Percentiles rank a stretch among this genome's conserved stretches.
These are phyloP conservation scores for Echinosophora koreensis DNA, from an alignment of 306 rosid genomes.

Conservation along the genomic window DNA sequence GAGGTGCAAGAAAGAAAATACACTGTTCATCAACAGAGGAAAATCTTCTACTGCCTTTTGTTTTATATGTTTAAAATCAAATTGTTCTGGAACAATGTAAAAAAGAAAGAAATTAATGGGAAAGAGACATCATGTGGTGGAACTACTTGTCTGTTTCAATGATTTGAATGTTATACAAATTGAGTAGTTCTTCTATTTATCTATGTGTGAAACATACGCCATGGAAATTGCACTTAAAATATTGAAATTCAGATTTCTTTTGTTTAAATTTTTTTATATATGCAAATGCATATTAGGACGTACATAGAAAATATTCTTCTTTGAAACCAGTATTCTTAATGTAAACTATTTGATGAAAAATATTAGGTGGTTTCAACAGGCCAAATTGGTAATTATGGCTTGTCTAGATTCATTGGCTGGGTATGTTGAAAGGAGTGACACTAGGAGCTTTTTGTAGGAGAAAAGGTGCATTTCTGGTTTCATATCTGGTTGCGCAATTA, in stretches of 20 bases:
- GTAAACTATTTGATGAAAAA: not conserved
- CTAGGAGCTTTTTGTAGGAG: not conserved
- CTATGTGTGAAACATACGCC: not conserved
- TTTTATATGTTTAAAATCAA: constrained; percentile 15
- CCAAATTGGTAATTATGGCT: constrained; percentile 17
- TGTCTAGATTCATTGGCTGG: not conserved
- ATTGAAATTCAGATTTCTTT: not conserved
- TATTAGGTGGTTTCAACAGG: constrained; percentile 12
- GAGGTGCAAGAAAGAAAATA: not conserved
- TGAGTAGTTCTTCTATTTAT: not conserved
- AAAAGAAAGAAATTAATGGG: not conserved
- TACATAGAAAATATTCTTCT: not conserved
- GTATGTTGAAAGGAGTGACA: not conserved
- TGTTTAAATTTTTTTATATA: not conserved
- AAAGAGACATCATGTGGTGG: constrained; percentile 5
- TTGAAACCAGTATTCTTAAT: constrained; percentile 11
- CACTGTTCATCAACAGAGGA: constrained; percentile 28
- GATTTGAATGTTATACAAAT: constrained; percentile 22
- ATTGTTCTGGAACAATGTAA: constrained; percentile 19
- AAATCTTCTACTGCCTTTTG: constrained; percentile 26
- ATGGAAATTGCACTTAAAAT: not conserved
- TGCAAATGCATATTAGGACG: not conserved
- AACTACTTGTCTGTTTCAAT: not conserved
- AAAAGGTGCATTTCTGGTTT: constrained; percentile 15
- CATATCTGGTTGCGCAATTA: constrained; percentile 24